These are phyloP conservation scores for Sugiyamaella boreocaroliniensis DNA, from an alignment of 805 yeast species.

Conservation along the genomic window DNA sequence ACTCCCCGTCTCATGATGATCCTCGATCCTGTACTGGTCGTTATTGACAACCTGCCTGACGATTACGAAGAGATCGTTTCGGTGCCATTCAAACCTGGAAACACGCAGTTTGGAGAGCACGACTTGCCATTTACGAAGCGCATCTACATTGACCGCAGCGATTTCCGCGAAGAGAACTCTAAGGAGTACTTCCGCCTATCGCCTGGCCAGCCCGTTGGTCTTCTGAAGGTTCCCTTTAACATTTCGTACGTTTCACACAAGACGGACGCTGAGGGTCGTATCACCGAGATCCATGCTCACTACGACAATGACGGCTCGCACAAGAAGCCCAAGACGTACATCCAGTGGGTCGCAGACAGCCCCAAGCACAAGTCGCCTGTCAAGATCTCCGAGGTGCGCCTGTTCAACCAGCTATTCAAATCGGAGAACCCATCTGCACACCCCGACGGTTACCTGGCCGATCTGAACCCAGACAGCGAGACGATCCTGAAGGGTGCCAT, in stretches of 20 bases:
- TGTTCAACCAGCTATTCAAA: slow-evolving; percentile 80
- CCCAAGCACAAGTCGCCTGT: slow-evolving; percentile 57
- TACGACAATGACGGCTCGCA: slow-evolving; percentile 61
- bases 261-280: slow-evolving; percentile 53
- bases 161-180: slow-evolving; percentile 62
- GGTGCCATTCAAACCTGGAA: slow-evolving; percentile 87
- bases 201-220: slow-evolving; percentile 90
- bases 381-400: slow-evolving; percentile 65
- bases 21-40: slow-evolving; percentile 76
- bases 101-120: slow-evolving; percentile 62
- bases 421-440: slow-evolving; percentile 85
- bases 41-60: slow-evolving; percentile 73
- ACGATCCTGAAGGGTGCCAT: slow-evolving; percentile 56
- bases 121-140: slow-evolving; percentile 73
- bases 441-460: slow-evolving; percentile 83
- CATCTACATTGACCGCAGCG: slow-evolving; percentile 81
- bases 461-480: slow-evolving; percentile 76
- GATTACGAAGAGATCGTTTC: slow-evolving; percentile 62
- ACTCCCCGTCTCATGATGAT: slow-evolving; percentile 95
- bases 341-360: slow-evolving; percentile 90
- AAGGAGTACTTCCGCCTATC: slow-evolving; percentile 86
- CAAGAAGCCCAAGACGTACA: slow-evolving; percentile 87
- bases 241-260: slow-evolving; percentile 65
- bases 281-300: slow-evolving; percentile 65
- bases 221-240: slow-evolving; percentile 83